phyloP scores from a whole-genome alignment of 2,329 filamentous ascomycete species.

The Calonectria leucothoes region DNA sequence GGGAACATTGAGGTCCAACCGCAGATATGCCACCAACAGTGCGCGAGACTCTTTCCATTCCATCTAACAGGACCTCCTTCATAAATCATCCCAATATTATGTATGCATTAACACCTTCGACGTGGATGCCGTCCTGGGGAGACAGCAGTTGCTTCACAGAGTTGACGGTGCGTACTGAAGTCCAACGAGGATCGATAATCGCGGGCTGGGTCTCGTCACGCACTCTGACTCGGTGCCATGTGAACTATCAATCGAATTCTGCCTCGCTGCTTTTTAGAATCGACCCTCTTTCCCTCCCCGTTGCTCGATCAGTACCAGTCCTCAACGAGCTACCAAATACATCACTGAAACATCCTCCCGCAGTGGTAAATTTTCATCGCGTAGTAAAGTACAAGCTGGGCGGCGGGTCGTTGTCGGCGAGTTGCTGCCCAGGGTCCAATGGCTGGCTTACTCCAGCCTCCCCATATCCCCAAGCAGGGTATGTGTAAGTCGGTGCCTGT shows the following conservation, averaged over 20 bases:
- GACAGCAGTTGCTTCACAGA: background rate
- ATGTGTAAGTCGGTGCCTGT: conserved; percentile 48
- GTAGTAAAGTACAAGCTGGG: conserved; percentile 29
- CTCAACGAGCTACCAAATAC: background rate
- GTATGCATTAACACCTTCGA: conserved; percentile 1
- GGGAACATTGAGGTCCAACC: background rate
- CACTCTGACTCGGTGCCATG: background rate
- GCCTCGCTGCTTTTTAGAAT: background rate
- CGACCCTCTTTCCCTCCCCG: background rate
- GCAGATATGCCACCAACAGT: background rate
- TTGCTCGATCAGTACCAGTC: background rate
- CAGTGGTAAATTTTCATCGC: conserved; percentile 11
- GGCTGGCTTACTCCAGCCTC: conserved; percentile 21
- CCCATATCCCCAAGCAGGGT: conserved; percentile 51
- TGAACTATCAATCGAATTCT: background rate
- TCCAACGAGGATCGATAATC: background rate
- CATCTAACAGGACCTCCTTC: background rate
- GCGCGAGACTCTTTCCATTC: background rate
- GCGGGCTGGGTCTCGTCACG: background rate
- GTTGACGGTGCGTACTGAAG: background rate
- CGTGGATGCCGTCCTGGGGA: background rate
- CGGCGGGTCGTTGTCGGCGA: conserved; percentile 12
- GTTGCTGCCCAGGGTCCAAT: conserved; percentile 27
- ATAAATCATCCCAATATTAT: background rate
- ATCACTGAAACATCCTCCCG: background rate